Evolutionary conservation across 2,329 filamentous ascomycete genomes (phyloP).

Genomic region (Aspergillus terreus): DNA sequence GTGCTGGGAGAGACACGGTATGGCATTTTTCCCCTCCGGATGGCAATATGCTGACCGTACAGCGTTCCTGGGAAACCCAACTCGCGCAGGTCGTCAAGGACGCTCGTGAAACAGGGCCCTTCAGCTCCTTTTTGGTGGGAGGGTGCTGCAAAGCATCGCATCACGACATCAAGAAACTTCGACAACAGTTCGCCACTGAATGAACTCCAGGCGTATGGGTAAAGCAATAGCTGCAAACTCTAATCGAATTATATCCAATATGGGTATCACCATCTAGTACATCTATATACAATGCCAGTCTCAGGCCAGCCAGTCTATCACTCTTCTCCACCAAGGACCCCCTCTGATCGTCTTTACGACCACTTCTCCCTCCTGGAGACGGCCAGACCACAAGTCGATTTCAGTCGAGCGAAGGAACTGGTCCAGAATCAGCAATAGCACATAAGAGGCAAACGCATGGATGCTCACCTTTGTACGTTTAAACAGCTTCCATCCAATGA

Average conservation of each 20-base stretch:
- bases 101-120: constrained; percentile 24
- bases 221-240: too few species aligned
- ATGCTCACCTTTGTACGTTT: constrained; percentile 32
- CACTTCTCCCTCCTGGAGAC: constrained; percentile 29
- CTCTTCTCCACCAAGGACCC: constrained; percentile 18
- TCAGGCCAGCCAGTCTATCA: constrained; percentile 26
- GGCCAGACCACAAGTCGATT: constrained; percentile 31
- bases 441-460: constrained; percentile 10
- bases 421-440: constrained; percentile 2
- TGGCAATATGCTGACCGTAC: constrained; percentile 10
- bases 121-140: constrained; percentile 37
- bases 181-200: constrained; percentile 14
- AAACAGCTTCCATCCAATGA: constrained; percentile 40
- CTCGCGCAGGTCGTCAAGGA: constrained; percentile 32
- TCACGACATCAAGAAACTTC: constrained; percentile 30
- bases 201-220: neutral
- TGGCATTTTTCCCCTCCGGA: neutral
- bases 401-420: constrained; percentile 22
- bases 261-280: constrained; percentile 14
- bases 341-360: constrained; percentile 11
- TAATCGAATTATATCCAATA: constrained; percentile 3
- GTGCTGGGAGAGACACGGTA: constrained; percentile 13
- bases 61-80: constrained; percentile 36
- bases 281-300: constrained; percentile 15
- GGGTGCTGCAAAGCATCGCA: constrained; percentile 47